Conservation (phyloP, 495 filamentous ascomycete genomes). For the Xylaria palmicola region DNA sequence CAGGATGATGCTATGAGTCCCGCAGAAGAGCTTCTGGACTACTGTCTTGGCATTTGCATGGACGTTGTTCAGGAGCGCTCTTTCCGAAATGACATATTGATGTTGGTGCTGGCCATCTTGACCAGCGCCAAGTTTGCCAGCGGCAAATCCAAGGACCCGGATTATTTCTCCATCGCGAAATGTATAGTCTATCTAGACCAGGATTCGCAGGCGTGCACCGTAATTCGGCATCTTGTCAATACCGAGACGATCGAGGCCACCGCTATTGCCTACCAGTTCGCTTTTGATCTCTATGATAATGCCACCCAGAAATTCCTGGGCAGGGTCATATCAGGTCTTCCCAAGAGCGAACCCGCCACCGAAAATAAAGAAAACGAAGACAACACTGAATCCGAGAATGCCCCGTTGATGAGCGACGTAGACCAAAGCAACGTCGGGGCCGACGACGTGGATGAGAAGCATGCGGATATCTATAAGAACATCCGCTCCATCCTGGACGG, state of each 20-base stretch:
- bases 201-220: conserved; percentile 84
- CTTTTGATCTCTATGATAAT: conserved; percentile 97
- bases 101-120: conserved; percentile 82
- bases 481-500: conserved; percentile 87
- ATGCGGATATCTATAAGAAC: conserved; percentile 65
- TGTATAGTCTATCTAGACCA: conserved; percentile 96
- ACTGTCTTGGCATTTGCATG: conserved; percentile 95
- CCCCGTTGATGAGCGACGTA: conserved; percentile 40
- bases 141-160: conserved; percentile 60
- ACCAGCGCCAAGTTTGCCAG: conserved; percentile 72
- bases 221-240: conserved; percentile 76
- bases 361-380: conserved; percentile 50
- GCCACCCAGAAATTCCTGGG: conserved; percentile 94
- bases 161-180: conserved; percentile 97
- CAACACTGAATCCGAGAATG: conserved; percentile 48
- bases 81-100: conserved; percentile 75
- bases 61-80: conserved; percentile 91
- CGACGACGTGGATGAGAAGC: conserved; percentile 46
- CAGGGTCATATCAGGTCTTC: conserved; percentile 81
- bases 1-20: conserved; percentile 52
- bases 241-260: conserved; percentile 74
- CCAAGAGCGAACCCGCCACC: conserved; percentile 54
- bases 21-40: conserved; percentile 94
- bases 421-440: conserved; percentile 29
- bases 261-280: conserved; percentile 92